phyloP scores from a whole-genome alignment of 768 basidiomycete species.

The Boletus tylopilopsis region DNA sequence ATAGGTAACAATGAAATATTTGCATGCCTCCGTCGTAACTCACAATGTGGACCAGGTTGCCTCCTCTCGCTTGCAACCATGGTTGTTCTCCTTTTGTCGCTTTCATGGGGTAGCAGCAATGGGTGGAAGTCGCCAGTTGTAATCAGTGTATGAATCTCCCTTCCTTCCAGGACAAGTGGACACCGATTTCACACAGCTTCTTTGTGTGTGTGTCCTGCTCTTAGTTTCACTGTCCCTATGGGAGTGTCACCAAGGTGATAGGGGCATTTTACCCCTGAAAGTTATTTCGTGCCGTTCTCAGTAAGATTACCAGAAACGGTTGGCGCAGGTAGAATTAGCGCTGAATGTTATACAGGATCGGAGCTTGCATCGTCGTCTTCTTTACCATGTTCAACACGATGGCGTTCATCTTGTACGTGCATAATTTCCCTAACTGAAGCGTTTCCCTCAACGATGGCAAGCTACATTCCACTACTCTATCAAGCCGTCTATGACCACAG shows the following conservation, averaged over 20 bases:
- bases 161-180: not conserved
- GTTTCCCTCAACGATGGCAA: not conserved
- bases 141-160: conserved; percentile 1
- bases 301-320: not conserved
- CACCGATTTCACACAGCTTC: not conserved
- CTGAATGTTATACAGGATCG: conserved; percentile 1
- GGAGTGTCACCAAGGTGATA: conserved; percentile 9
- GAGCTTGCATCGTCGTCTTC: conserved; percentile 8
- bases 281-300: conserved; percentile 7
- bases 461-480: conserved; percentile 20
- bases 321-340: not conserved
- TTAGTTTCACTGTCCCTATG: conserved; percentile 4
- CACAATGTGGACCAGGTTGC: conserved; percentile 6
- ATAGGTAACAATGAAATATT: conserved; percentile 2
- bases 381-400: conserved; percentile 14
- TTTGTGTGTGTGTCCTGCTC: conserved; percentile 9
- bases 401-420: conserved; percentile 5
- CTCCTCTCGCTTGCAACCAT: conserved; percentile 9
- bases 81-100: conserved; percentile 10
- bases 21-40: not conserved
- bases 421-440: not conserved
- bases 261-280: conserved; percentile 6
- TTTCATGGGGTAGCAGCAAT: conserved; percentile 5
- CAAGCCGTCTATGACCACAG: conserved; percentile 19
- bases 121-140: conserved; percentile 11